Base-by-base conservation (phyloP, 495 filamentous ascomycete species). In the Durotheca rogersii region DNA sequence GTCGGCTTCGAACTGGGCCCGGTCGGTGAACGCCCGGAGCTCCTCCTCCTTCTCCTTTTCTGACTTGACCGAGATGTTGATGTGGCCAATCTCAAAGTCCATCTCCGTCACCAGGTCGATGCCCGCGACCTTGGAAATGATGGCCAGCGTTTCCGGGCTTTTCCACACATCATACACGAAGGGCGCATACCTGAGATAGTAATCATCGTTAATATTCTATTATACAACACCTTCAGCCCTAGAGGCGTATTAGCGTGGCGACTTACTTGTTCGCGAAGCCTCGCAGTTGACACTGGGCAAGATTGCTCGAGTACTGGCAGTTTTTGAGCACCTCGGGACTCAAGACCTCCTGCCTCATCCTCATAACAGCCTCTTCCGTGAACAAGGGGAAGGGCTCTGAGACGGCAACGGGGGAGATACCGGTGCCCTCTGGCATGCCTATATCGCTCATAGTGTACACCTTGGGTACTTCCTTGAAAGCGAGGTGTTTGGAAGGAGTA, bases 321-420 rank as follows among this genome's bases (percentile, higher is more conserved):
- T 87, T 85, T 15, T 76, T 68, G 64, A 78, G 73, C n/a, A 89
- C 84, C 47, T 81, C 76, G 5, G 77, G 67, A 31, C 75, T 76
- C 25, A 89, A 71, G 3, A 87, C 79, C 60, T 90, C 85, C 11
- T 70, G 66, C 51, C 86, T 75, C 79, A 88, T 87, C 42, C 75
- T 74, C 46, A 78, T 66, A 38, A 89, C 71, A 7, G 83, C 85
- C 49, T 86, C 83, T 30, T 72, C 64, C 19, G 81, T 81, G 67
- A 89, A 88, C n/a, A 88, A 72, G 7, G 78, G 76, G 63, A 90
- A 90, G 1, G 86, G 84, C 56, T 87, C 82, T 2, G 83, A 85
- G 35, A 88, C 84, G 21, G 81, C 85, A 36, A 87, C 70, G 0
- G 78, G 74, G 12, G 85, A 88, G 23, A 88, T 72, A 7, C 83